phyloP scores from a whole-genome alignment of 2,329 filamentous ascomycete genomes.

The Plectosphaerella sp. region DNA sequence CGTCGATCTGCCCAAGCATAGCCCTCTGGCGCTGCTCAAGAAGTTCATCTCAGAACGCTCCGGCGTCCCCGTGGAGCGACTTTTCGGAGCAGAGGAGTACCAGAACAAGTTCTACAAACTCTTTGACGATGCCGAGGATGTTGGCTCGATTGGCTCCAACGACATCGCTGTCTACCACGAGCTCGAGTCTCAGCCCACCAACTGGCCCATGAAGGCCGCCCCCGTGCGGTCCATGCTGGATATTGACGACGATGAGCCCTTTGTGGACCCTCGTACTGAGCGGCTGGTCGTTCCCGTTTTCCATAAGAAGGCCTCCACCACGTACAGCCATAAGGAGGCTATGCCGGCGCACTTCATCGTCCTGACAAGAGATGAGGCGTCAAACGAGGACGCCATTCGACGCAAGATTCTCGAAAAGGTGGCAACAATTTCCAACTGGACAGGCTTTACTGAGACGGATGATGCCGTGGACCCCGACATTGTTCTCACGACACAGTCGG shows the following conservation, averaged over 20 bases:
- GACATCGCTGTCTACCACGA: slow-evolving; percentile 70
- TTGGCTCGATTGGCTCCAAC: slow-evolving; percentile 68
- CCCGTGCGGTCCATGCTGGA: slow-evolving; percentile 49
- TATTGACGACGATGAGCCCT: slow-evolving; percentile 31
- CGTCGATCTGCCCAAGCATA: slow-evolving; percentile 77
- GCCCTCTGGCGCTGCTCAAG: slow-evolving; percentile 64
- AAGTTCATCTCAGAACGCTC: slow-evolving; percentile 64
- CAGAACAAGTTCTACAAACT: slow-evolving; percentile 82
- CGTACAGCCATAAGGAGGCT: slow-evolving; percentile 18
- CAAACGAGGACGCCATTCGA: slow-evolving; percentile 64
- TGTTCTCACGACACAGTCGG: slow-evolving; percentile 59
- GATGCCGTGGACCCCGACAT: slow-evolving; percentile 63
- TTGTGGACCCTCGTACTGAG: slow-evolving; percentile 53
- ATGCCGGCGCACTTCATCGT: slow-evolving; percentile 67
- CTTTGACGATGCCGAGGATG: slow-evolving; percentile 63
- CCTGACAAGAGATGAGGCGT: slow-evolving; percentile 63
- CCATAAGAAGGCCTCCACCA: slow-evolving; percentile 39
- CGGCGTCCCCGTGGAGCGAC: slow-evolving; percentile 56
- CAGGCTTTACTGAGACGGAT: slow-evolving; percentile 40
- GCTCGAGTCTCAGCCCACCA: slow-evolving; percentile 73
- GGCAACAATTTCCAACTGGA: slow-evolving; percentile 69
- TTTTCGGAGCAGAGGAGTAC: slow-evolving; percentile 83
- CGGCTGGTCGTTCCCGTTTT: slow-evolving; percentile 67
- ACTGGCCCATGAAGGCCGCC: slow-evolving; percentile 56
- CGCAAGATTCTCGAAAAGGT: slow-evolving; percentile 76